Conservation (phyloP, 2,329 filamentous ascomycete species). For the Hypoxylon sp. region DNA sequence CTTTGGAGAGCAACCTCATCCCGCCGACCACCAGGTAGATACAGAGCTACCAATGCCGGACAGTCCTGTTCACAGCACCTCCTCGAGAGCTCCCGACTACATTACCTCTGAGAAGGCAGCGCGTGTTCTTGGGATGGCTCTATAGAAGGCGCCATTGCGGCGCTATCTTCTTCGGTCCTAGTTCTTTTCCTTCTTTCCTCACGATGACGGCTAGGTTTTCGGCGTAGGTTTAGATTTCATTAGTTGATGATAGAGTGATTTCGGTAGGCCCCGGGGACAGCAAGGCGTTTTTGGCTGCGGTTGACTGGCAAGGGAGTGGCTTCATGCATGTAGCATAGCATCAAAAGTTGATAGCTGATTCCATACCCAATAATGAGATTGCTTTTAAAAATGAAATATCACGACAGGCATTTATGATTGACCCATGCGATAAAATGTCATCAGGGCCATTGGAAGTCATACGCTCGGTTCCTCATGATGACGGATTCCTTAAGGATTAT, state of each 20-base stretch:
- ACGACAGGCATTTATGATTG: neutral
- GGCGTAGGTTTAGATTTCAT: slow-evolving; percentile 14
- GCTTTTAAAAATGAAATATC: slow-evolving; percentile 9
- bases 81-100: slow-evolving; percentile 47
- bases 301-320: slow-evolving; percentile 13
- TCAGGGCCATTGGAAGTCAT: neutral
- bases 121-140: slow-evolving; percentile 52
- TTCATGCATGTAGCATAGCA: slow-evolving; percentile 30
- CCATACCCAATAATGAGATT: slow-evolving; percentile 26
- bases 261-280: slow-evolving; percentile 16
- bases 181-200: slow-evolving; percentile 1
- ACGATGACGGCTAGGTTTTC: slow-evolving; percentile 1
- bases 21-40: slow-evolving; percentile 53
- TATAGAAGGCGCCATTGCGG: slow-evolving; percentile 36
- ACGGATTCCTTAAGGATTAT: neutral
- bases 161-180: neutral
- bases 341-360: slow-evolving; percentile 21
- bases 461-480: neutral
- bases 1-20: slow-evolving; percentile 53
- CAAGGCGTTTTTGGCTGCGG: slow-evolving; percentile 37
- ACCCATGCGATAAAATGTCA: neutral
- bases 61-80: slow-evolving; percentile 48
- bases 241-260: slow-evolving; percentile 34
- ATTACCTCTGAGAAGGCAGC: slow-evolving; percentile 53
- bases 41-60: slow-evolving; percentile 49